Percentiles rank a stretch among this genome's conserved stretches.
Evolutionary conservation across 164 flowering plant genomes (phyloP).

Genomic region (Amborella trichopoda): DNA sequence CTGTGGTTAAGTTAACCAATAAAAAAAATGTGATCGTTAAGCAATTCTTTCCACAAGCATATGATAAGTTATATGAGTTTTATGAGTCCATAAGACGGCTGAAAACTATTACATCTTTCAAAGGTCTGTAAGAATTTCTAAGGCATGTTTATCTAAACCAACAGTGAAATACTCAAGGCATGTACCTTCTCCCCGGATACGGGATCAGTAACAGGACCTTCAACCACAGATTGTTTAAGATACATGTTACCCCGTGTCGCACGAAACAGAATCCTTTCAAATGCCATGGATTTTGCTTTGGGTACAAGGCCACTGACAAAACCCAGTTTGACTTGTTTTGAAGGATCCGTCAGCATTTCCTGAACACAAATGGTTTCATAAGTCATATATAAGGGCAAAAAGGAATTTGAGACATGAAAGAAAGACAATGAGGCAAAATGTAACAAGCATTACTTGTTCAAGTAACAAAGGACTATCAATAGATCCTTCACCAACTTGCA

Average conservation of each 20-base stretch:
- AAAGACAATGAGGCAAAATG: conserved; percentile 1
- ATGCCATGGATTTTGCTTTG: conserved; percentile 76
- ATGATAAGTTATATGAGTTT: too few relatives aligned
- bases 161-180: too few relatives aligned
- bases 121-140: too few relatives aligned
- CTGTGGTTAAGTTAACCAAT: too few relatives aligned
- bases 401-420: conserved; percentile 1
- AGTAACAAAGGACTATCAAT: conserved; percentile 59
- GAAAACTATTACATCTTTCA: too few relatives aligned
- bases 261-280: conserved; percentile 95
- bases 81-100: too few relatives aligned
- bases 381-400: background rate
- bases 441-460: conserved; percentile 43
- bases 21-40: too few relatives aligned
- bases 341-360: conserved; percentile 57
- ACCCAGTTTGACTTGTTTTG: conserved; percentile 88
- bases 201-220: conserved; percentile 80
- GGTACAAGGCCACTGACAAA: conserved; percentile 85
- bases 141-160: too few relatives aligned
- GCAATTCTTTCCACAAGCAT: too few relatives aligned
- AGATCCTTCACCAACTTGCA: conserved; percentile 38
- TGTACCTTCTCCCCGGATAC: conserved; percentile 92
- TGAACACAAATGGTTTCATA: conserved; percentile 14
- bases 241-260: conserved; percentile 95
- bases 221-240: conserved; percentile 59